Evolutionary conservation across 2,329 filamentous ascomycete genomes (phyloP).

Genomic region (Cadophora gregata): DNA sequence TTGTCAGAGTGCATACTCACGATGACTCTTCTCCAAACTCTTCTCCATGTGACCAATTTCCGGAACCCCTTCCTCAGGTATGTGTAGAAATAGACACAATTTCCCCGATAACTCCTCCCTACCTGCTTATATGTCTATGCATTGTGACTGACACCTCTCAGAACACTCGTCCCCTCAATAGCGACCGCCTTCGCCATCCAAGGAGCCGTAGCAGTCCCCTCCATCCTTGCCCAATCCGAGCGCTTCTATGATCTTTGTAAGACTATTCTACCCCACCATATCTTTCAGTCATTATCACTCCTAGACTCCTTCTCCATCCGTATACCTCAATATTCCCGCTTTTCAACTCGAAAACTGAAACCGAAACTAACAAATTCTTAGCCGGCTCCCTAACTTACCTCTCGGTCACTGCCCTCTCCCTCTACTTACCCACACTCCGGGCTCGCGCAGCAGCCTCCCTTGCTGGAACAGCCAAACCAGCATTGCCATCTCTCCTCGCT

Average conservation of each 20-base stretch:
- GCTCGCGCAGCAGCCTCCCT: conserved; percentile 55
- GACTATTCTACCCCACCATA: not conserved
- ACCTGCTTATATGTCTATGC: not conserved
- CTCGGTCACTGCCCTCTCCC: conserved; percentile 64
- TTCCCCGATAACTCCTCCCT: not conserved
- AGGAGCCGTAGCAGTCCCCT: conserved; percentile 65
- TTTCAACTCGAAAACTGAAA: too few relatives aligned
- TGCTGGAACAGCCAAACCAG: conserved; percentile 48
- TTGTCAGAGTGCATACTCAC: conserved; percentile 14
- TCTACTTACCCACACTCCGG: conserved; percentile 65
- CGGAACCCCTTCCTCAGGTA: conserved; percentile 62
- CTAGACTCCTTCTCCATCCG: too few relatives aligned
- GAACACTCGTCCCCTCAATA: conserved; percentile 64
- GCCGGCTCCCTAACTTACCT: conserved; percentile 71
- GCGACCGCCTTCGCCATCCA: conserved; percentile 69
- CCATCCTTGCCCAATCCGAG: conserved; percentile 64
- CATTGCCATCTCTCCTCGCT: conserved; percentile 54
- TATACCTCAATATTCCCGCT: too few relatives aligned
- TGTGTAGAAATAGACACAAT: not conserved
- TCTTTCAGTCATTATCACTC: too few relatives aligned
- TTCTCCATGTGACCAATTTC: conserved; percentile 67
- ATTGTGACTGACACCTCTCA: conserved; percentile 4
- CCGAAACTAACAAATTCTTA: not conserved
- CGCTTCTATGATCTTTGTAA: conserved; percentile 66
- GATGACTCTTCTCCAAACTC: conserved; percentile 48